Evolutionary conservation across 768 basidiomycete species (phyloP).

Genomic region (Lactifluus piperatus): DNA sequence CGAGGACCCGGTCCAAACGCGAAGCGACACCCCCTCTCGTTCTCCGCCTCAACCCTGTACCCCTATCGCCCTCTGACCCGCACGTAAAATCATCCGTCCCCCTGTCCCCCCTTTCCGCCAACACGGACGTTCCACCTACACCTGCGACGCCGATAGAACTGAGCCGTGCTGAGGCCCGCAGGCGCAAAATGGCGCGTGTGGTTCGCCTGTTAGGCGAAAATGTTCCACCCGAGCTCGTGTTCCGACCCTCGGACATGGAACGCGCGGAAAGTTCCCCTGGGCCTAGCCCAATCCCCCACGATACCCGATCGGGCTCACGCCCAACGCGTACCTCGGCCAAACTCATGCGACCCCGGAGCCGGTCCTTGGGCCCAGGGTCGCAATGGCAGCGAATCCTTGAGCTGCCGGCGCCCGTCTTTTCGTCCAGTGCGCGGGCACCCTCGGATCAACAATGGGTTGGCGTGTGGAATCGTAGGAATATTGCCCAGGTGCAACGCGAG

Average conservation of each 20-base stretch:
- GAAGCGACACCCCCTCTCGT: constrained; percentile 26
- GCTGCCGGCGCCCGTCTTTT: constrained; percentile 3
- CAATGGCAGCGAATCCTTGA: background rate
- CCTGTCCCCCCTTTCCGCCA: background rate
- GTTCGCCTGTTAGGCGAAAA: constrained; percentile 26
- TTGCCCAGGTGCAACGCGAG: constrained; percentile 17
- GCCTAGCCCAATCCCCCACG: too few species aligned
- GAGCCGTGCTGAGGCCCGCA: constrained; percentile 6
- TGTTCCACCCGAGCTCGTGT: constrained; percentile 27
- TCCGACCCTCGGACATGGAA: background rate
- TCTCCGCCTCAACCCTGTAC: constrained; percentile 26
- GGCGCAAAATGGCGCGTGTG: constrained; percentile 19
- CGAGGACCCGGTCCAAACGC: constrained; percentile 4
- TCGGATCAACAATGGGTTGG: constrained; percentile 18
- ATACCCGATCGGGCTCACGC: background rate
- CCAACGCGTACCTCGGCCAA: background rate
- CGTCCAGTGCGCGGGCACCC: constrained; percentile 14
- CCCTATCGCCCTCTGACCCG: constrained; percentile 23
- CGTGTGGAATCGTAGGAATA: constrained; percentile 20
- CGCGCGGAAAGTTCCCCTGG: background rate
- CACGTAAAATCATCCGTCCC: constrained; percentile 33
- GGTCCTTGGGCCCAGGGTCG: background rate
- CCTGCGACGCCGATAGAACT: constrained; percentile 9
- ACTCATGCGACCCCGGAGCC: constrained; percentile 8
- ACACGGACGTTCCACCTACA: background rate